Base-by-base conservation (phyloP, 1,284 basidiomycete species). In the Ustilago loliicola region DNA sequence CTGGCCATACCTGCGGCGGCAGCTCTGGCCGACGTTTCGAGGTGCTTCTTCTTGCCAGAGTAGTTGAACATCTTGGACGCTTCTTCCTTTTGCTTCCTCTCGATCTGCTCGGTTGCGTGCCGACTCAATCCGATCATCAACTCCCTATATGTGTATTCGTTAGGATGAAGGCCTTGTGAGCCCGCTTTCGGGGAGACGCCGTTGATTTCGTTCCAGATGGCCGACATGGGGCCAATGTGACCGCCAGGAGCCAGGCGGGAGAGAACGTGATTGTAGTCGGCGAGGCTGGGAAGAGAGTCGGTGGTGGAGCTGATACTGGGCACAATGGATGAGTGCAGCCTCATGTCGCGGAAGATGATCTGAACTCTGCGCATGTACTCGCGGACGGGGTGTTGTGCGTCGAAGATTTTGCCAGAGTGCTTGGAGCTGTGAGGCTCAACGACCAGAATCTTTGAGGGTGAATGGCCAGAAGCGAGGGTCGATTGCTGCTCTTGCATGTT, bases 61-160 rank as follows among this genome's bases (percentile, higher is more conserved):
- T 60, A 69, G 48, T 63, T 40, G 38, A 69, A 66, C 10, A n/a
- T 32, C 34, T 62, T 72, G 30, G 73, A 68, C 2, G 72, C 72
- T 60, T 75, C 71, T 29, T 25, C 34, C 64, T 76, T 72, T 34
- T 79, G 79, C 25, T 72, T 70, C 8, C 79, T 57, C 58, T 77
- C 66, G 54, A 79, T 74, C 66, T 77, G 75, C 53, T 77, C 74
- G 38, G 66, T 61, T 17, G 79, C 72, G 42, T 83, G 77, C 23
- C 75, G 75, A 52, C 67, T 78, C 30, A 84, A 70, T 38, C 81
- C 83, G 25, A 80, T 30, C 79, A 84, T 80, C 53, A 84, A 71
- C 60, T 77, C 63, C 29, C 70, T 53, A 59, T 83, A 84, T 10
- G 83, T 84, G 34, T 64, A 27, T 15, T 52, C 34, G 53, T 76